Base-by-base conservation (phyloP, 257 asterid genomes). In the Nemophila menziesii region DNA sequence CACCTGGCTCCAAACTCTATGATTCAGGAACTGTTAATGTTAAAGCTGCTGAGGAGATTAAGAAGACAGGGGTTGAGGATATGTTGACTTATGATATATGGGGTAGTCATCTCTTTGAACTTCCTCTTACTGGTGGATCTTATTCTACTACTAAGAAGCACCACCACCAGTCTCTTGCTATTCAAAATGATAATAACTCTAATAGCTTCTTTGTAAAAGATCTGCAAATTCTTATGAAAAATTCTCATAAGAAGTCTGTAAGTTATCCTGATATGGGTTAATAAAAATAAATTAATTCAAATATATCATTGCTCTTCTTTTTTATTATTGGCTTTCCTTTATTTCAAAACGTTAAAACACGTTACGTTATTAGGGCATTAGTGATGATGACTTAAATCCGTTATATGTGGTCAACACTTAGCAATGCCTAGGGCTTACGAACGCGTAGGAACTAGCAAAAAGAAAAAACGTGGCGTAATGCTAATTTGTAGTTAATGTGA, bases 31-130 rank as follows among this genome's bases (percentile, higher is more conserved):
- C n/a, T n/a, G n/a, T n/a, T n/a, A n/a, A n/a, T n/a, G n/a, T n/a
- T n/a, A 62, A 59, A 57, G 23, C 62, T 6, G 65, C 44, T 49
- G 72, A 58, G 34, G n/a, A 17, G 14, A 72, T 65, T 58, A 68
- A 53, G 36, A 62, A 39, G 34, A 50, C 22, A 46, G 64, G 55
- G 43, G 19, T 26, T 13, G 66, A 72, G 47, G 80, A 82, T 18
- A 64, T 69, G 22, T 83, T 62, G 55, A 71, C 60, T 17, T 87
- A 83, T 53, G 93, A 87, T 46, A 87, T 87, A 44, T 83, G 97
- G 97, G 97, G 93, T 27, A 80, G 78, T 61, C 95, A 83, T 66
- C 68, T 80, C 45, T 87, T 81, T 57, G 75, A 75, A 37, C 64
- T 47, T 52, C 58, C 76, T 37, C 41, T 43, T 37, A 46, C 58